phyloP scores from a whole-genome alignment of 148 eudicot species.

The Heliosperma pusillum region DNA sequence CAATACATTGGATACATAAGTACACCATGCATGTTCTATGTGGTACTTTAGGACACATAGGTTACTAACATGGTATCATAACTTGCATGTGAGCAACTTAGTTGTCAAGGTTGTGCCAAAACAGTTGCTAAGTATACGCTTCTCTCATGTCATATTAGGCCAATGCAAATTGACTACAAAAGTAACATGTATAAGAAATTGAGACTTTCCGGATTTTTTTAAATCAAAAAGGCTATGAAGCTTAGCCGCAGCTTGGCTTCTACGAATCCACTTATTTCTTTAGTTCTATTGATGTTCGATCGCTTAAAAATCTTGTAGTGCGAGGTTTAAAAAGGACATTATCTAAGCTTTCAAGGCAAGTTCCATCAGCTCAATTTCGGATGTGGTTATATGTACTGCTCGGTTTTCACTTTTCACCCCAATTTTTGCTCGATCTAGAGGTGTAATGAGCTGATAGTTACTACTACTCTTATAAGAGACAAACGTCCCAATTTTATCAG shows the following conservation, averaged over 20 bases:
- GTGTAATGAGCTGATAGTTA: too few species aligned
- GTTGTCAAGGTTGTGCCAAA: background rate
- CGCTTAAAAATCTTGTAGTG: background rate
- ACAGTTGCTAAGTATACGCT: background rate
- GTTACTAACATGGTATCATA: conserved; percentile 19
- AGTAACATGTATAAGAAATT: too few species aligned
- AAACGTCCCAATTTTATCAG: too few species aligned
- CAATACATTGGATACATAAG: background rate
- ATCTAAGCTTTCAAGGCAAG: background rate
- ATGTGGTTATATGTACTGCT: background rate
- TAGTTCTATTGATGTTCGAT: background rate
- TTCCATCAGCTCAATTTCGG: background rate
- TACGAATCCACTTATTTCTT: background rate
- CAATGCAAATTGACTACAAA: conserved; percentile 5
- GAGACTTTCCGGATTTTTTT: background rate
- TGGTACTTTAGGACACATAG: conserved; percentile 24
- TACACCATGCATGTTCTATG: conserved; percentile 20
- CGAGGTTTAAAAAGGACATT: background rate
- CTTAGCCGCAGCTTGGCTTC: conserved; percentile 1
- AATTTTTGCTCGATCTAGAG: background rate
- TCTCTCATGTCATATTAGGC: background rate
- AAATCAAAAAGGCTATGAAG: conserved; percentile 9
- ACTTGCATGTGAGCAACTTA: conserved; percentile 22
- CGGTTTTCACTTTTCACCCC: background rate
- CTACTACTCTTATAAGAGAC: too few species aligned